Evolutionary conservation across 2,329 filamentous ascomycete species (phyloP), one percentile per base, ranked within the genome.

Genomic region (Hypoxylon sp.): DNA sequence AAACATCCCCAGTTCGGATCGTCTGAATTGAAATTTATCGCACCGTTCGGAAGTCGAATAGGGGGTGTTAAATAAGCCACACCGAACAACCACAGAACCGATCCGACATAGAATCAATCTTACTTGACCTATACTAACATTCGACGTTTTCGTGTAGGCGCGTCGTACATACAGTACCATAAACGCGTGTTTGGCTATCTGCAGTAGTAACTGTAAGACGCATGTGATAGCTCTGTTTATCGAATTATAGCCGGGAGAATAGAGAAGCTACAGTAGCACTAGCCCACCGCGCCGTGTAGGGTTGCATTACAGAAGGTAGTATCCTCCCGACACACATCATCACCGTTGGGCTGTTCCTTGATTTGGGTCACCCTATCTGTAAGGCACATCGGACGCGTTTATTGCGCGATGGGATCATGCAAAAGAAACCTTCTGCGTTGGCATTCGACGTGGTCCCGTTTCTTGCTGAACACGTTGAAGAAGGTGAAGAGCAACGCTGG

Each of bases 301-400:
- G 51, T 58, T 29, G 35, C 51, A 55, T 38, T 52, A 49, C 44
- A 41, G 16, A 12, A 34, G 26, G 21, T 34, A 17, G 29, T 36
- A 17, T 42, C 13, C 19, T 40, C 30, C 13, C 23, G 41, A 29
- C 23, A 34, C 29, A 31, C n/a, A n/a, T n/a, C n/a, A n/a, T n/a
- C n/a, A n/a, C n/a, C n/a, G n/a, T n/a, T 19, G 11, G 12, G 12
- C 34, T 32, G 19, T 23, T 37, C 29, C 30, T 40, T 21, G 38
- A 32, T 20, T 36, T 13, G 44, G 35, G 38, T 37, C 29, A 31
- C 34, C 26, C 35, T 15, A 46, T 15, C 23, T 47, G 12, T 29
- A 46, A 31, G 30, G 30, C 29, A 43, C 27, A 29, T 38, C 23
- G 12, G 36, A 43, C 54, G 54, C 49, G 54, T 50, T 29, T 36